These are phyloP conservation scores for Malassezia arunalokei DNA, from an alignment of 1,284 basidiomycete species.

Conservation along the genomic window DNA sequence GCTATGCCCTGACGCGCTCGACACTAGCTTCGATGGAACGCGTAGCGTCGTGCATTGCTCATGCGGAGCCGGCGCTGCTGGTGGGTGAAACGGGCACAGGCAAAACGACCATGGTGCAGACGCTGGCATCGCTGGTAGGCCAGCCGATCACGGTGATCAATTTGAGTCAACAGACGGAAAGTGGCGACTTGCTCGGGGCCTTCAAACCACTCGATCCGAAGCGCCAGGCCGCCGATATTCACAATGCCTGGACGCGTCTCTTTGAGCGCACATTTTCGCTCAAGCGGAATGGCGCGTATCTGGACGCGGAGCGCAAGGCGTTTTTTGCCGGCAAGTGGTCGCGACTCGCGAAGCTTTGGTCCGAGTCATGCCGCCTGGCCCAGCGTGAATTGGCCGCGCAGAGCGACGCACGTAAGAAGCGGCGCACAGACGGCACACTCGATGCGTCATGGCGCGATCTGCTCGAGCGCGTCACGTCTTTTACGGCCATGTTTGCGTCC, in stretches of 20 bases:
- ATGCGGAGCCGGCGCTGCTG: constrained; percentile 73
- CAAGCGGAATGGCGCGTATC: constrained; percentile 77
- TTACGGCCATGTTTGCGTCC: constrained; percentile 52
- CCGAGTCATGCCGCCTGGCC: constrained; percentile 58
- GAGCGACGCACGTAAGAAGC: constrained; percentile 19
- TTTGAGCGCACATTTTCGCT: constrained; percentile 81
- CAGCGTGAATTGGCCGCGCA: constrained; percentile 4
- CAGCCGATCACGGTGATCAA: constrained; percentile 77
- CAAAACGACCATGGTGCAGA: constrained; percentile 84
- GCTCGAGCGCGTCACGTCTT: constrained; percentile 60
- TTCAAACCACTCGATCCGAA: constrained; percentile 75
- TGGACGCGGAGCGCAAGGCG: constrained; percentile 70
- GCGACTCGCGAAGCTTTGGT: constrained; percentile 70
- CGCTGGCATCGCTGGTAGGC: constrained; percentile 68
- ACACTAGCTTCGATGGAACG: constrained; percentile 69
- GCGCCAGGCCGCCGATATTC: constrained; percentile 62
- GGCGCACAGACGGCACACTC: constrained; percentile 1
- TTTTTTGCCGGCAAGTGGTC: constrained; percentile 75
- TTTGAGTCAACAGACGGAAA: constrained; percentile 91
- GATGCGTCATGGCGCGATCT: constrained; percentile 50
- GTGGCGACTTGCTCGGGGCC: constrained; percentile 82
- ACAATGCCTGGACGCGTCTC: constrained; percentile 66
- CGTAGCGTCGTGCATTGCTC: constrained; percentile 62
- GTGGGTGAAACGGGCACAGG: constrained; percentile 98
- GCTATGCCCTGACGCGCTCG: constrained; percentile 78